Percentiles rank a stretch among this genome's conserved stretches.
These are phyloP conservation scores for Populus alba DNA, from an alignment of 345 rosid species.

Conservation along the genomic window DNA sequence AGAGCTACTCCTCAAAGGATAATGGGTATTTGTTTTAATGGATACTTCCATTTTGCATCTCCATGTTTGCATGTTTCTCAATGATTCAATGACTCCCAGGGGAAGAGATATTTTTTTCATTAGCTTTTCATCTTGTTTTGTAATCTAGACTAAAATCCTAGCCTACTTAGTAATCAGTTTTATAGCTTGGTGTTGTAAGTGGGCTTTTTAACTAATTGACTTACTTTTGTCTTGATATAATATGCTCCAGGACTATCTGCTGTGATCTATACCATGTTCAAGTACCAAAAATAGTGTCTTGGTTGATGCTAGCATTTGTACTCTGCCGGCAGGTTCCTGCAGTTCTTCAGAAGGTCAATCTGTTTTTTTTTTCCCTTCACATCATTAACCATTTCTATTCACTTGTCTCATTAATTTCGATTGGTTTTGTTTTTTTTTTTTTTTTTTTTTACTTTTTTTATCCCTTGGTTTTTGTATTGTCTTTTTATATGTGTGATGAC, in stretches of 20 bases:
- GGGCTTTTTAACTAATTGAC: background rate
- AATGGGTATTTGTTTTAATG: conserved; percentile 46
- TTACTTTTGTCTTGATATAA: conserved; percentile 16
- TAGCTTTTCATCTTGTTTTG: background rate
- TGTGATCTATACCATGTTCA: conserved; percentile 55
- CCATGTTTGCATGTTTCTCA: background rate
- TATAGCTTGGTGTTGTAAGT: background rate
- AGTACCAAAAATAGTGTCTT: conserved; percentile 49
- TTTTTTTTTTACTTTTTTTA: too few species aligned
- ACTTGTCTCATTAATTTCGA: background rate
- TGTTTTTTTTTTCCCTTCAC: background rate
- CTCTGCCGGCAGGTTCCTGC: conserved; percentile 73
- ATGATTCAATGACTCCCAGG: background rate
- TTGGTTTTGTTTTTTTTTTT: background rate
- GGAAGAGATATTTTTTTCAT: background rate
- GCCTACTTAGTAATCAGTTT: too few species aligned
- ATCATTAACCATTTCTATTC: background rate
- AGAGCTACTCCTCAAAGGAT: conserved; percentile 44
- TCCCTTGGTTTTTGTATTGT: background rate
- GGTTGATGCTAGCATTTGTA: conserved; percentile 76
- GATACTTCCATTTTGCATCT: background rate
- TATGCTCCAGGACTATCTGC: conserved; percentile 55
- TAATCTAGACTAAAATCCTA: background rate
- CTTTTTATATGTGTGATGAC: too few species aligned
- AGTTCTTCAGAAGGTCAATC: conserved; percentile 69